phyloP scores from a whole-genome alignment of 495 filamentous ascomycete genomes.

The Penicillium cinerascens region DNA sequence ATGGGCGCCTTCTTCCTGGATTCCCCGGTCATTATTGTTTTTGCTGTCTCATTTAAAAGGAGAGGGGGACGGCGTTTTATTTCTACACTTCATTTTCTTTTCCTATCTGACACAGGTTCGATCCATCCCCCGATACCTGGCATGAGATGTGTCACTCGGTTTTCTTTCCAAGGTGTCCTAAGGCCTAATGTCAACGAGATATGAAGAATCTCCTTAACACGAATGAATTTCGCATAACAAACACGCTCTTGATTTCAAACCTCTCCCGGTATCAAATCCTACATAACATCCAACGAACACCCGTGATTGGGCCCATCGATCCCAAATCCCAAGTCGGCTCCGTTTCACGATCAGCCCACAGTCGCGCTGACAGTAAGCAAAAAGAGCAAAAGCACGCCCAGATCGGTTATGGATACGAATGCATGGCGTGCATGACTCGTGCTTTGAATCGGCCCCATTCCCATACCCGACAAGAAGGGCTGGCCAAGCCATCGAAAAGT shows the following conservation, averaged over 20 bases:
- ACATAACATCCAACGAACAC: not conserved
- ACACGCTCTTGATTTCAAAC: not conserved
- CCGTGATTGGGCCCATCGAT: not conserved
- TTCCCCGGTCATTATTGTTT: slow-evolving; percentile 6
- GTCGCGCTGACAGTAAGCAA: not conserved
- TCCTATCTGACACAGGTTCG: slow-evolving; percentile 10
- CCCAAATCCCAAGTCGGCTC: not conserved
- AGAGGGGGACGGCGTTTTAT: slow-evolving; percentile 30
- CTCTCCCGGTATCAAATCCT: too few species aligned
- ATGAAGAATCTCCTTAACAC: slow-evolving; percentile 1
- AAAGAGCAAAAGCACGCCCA: not conserved
- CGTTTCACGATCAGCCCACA: not conserved
- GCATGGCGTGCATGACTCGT: slow-evolving; percentile 26
- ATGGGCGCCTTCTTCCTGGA: slow-evolving; percentile 6
- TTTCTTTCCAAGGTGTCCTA: not conserved
- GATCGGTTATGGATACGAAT: too few species aligned
- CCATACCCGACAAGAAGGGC: not conserved
- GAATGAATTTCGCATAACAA: not conserved
- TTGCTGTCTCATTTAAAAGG: slow-evolving; percentile 26
- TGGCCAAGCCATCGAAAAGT: not conserved
- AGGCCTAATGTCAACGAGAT: slow-evolving; percentile 7
- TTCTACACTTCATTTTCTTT: slow-evolving; percentile 2
- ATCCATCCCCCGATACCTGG: slow-evolving; percentile 16
- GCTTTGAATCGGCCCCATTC: slow-evolving; percentile 1
- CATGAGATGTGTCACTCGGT: slow-evolving; percentile 9